These are phyloP conservation scores for Paramecium biaurelia DNA, from an alignment of 73 alveolate species.

Conservation along the genomic window DNA sequence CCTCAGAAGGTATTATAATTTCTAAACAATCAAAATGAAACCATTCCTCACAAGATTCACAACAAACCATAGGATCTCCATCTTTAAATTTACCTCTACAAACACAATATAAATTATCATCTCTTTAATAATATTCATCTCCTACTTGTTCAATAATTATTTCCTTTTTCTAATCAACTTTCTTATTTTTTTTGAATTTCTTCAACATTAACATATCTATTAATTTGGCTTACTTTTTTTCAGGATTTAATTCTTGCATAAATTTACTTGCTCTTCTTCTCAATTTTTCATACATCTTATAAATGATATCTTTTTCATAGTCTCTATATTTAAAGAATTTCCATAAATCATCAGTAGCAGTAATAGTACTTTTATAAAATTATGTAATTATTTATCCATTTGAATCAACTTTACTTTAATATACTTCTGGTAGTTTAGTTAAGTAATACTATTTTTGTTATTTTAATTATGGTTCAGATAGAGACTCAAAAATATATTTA, in stretches of 20 bases:
- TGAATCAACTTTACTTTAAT: not conserved
- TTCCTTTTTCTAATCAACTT: slow-evolving; percentile 1
- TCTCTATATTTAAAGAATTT: not conserved
- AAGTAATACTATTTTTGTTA: not conserved
- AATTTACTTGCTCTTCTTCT: slow-evolving; percentile 43
- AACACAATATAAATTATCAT: slow-evolving; percentile 38
- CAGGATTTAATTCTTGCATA: slow-evolving; percentile 17
- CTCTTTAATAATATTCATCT: not conserved
- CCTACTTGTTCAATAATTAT: not conserved
- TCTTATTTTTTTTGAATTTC: not conserved
- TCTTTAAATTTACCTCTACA: slow-evolving; percentile 40
- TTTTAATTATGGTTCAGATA: not conserved
- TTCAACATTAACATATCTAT: slow-evolving; percentile 3
- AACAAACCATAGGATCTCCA: not conserved
- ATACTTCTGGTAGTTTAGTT: not conserved
- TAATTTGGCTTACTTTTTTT: slow-evolving; percentile 26
- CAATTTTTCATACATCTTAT: slow-evolving; percentile 32
- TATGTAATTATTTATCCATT: not conserved
- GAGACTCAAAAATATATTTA: not conserved
- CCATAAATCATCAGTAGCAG: slow-evolving; percentile 50
- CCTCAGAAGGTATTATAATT: not conserved
- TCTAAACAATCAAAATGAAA: slow-evolving; percentile 49
- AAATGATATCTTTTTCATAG: slow-evolving; percentile 22
- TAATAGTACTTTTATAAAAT: slow-evolving; percentile 15
- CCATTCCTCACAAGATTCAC: slow-evolving; percentile 48